These are phyloP conservation scores for Myxozyma monticola DNA, from an alignment of 805 yeast species.

Conservation along the genomic window DNA sequence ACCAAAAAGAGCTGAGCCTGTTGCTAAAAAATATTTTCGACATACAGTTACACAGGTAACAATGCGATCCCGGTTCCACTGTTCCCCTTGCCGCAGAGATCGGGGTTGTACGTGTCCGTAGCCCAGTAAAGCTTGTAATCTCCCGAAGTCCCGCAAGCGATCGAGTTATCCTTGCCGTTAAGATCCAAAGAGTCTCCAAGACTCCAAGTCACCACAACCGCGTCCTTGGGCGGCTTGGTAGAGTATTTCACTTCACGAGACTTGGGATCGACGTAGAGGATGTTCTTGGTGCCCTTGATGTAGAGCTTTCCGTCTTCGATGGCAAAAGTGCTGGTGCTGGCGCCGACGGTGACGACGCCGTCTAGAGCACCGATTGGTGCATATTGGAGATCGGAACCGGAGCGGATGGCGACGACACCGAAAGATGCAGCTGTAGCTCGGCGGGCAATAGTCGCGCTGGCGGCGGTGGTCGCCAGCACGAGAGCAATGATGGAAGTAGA, in stretches of 20 bases:
- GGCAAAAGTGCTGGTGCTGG: not conserved
- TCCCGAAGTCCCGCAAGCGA: constrained; percentile 14
- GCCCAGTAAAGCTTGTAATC: constrained; percentile 23
- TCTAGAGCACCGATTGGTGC: constrained; percentile 9
- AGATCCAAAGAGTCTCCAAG: constrained; percentile 8
- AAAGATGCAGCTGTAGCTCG: constrained; percentile 4
- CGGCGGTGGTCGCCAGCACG: no score
- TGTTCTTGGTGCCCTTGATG: constrained; percentile 11
- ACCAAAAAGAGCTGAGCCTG: no score
- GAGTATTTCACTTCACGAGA: constrained; percentile 16
- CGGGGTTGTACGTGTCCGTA: constrained; percentile 1
- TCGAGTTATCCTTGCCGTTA: constrained; percentile 7
- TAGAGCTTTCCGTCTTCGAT: constrained; percentile 15
- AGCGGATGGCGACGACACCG: constrained; percentile 17
- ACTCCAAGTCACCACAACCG: constrained; percentile 13
- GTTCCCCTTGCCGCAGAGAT: constrained; percentile 7
- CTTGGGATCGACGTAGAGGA: constrained; percentile 17
- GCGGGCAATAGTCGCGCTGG: no score
- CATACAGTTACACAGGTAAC: no score
- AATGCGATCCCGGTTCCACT: constrained; percentile 19
- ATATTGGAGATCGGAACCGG: constrained; percentile 21
- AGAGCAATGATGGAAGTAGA: no score
- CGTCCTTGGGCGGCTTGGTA: constrained; percentile 5
- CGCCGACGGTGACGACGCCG: constrained; percentile 13
- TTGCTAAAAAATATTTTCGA: no score